Evolutionary conservation across 1,284 basidiomycete genomes (phyloP).

Genomic region (Marasmius tenuissimus): DNA sequence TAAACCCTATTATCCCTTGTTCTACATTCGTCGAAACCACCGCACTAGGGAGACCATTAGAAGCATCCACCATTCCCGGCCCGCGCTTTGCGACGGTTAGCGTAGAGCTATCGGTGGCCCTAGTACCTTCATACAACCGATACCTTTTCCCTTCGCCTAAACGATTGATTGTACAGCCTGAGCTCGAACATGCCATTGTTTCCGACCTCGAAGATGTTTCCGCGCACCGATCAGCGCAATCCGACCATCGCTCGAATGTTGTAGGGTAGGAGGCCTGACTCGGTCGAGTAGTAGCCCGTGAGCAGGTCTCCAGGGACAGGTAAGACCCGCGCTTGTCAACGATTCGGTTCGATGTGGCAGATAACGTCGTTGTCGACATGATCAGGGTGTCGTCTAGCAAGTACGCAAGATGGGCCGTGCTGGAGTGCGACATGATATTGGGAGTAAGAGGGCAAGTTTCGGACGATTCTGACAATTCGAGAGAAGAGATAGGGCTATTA

Average conservation of each 20-base stretch:
- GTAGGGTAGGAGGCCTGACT: background rate
- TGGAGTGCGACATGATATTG: background rate
- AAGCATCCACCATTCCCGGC: no score
- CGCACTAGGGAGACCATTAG: no score
- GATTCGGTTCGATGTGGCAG: background rate
- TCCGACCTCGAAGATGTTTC: constrained; percentile 9
- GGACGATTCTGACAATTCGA: background rate
- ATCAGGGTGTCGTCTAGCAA: background rate
- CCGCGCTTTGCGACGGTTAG: no score
- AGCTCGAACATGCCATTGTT: constrained; percentile 10
- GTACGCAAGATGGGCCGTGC: background rate
- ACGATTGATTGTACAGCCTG: background rate
- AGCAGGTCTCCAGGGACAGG: background rate
- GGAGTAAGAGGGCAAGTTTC: background rate
- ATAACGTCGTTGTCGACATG: background rate
- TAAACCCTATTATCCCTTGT: no score
- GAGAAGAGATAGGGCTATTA: background rate
- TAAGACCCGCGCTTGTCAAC: background rate
- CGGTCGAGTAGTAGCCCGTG: background rate
- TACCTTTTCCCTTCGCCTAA: background rate
- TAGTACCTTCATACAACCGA: background rate
- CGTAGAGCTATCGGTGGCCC: no score
- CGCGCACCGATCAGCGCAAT: background rate
- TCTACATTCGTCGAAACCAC: no score
- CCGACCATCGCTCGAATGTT: background rate